phyloP scores from a whole-genome alignment of 495 filamentous ascomycete genomes.

The Aspergillus coremiiformis region DNA sequence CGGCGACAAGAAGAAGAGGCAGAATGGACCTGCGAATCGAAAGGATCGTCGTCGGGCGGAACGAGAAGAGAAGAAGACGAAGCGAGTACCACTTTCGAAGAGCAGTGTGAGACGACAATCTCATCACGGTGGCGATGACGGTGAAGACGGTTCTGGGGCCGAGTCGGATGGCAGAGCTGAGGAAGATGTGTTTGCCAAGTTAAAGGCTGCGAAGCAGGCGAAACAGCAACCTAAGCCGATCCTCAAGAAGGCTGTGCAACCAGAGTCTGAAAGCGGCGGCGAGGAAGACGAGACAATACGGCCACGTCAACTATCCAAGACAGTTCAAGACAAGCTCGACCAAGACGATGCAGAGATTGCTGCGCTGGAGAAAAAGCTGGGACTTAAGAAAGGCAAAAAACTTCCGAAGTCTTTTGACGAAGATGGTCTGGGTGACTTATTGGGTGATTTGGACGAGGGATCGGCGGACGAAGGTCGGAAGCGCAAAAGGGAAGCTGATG shows the following conservation, averaged over 20 bases:
- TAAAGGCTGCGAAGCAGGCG: constrained; percentile 18
- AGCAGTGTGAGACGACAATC: not conserved
- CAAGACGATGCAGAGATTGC: constrained; percentile 82
- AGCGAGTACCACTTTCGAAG: constrained; percentile 12
- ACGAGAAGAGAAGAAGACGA: constrained; percentile 47
- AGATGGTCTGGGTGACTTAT: constrained; percentile 72
- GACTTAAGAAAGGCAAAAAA: constrained; percentile 70
- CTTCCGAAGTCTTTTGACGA: constrained; percentile 71
- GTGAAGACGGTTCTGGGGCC: constrained; percentile 20
- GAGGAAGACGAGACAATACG: constrained; percentile 20
- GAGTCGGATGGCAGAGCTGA: not conserved
- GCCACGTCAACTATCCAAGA: constrained; percentile 43
- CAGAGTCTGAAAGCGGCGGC: constrained; percentile 8
- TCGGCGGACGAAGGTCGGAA: constrained; percentile 44
- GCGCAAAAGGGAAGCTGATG: constrained; percentile 49
- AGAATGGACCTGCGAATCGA: constrained; percentile 36
- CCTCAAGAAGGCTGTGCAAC: constrained; percentile 29
- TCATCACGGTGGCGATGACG: constrained; percentile 17
- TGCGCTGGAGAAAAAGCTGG: constrained; percentile 80
- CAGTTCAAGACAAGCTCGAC: constrained; percentile 54
- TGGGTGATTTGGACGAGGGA: constrained; percentile 59
- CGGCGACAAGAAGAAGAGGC: constrained; percentile 34
- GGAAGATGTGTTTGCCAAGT: constrained; percentile 10
- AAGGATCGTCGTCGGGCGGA: constrained; percentile 58
- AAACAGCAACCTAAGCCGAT: constrained; percentile 33